phyloP scores from a whole-genome alignment of 2,329 filamentous ascomycete genomes.

The Raffaelea albimanens region DNA sequence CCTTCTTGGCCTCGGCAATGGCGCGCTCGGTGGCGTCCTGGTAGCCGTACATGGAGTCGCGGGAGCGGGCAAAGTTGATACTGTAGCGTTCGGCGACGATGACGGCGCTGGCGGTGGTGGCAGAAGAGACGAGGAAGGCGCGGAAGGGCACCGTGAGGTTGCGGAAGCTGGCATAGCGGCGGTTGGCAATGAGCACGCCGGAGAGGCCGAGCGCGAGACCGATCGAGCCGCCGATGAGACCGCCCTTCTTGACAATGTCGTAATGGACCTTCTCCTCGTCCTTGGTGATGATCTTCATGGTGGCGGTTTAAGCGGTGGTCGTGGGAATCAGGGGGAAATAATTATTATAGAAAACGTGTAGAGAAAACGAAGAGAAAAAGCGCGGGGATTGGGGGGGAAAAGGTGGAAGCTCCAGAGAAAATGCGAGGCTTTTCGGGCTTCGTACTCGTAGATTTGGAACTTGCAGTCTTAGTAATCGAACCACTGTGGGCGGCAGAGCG shows the following conservation, averaged over 20 bases:
- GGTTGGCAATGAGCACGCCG: slow-evolving; percentile 58
- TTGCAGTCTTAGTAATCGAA: background rate
- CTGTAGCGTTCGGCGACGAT: slow-evolving; percentile 69
- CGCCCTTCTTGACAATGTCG: slow-evolving; percentile 68
- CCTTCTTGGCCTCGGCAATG: slow-evolving; percentile 41
- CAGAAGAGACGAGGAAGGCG: slow-evolving; percentile 76
- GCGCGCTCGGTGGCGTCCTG: slow-evolving; percentile 52
- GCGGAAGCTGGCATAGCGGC: slow-evolving; percentile 69
- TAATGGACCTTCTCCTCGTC: slow-evolving; percentile 89
- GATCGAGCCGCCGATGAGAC: slow-evolving; percentile 58
- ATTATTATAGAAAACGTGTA: background rate
- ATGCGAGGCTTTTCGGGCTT: no score
- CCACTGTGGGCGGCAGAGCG: background rate
- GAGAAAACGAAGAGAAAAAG: background rate
- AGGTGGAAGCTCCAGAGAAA: background rate
- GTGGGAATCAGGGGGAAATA: background rate
- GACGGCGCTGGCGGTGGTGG: slow-evolving; percentile 79
- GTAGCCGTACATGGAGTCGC: slow-evolving; percentile 61
- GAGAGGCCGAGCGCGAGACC: slow-evolving; percentile 59
- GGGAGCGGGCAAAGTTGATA: slow-evolving; percentile 55
- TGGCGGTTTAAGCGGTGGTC: slow-evolving; percentile 16
- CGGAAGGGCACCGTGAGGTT: slow-evolving; percentile 81
- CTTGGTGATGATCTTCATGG: slow-evolving; percentile 91
- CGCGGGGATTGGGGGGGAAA: background rate
- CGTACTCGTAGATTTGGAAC: no score